Evolutionary conservation across 371 early-diverging fungal species (phyloP), one percentile per base, ranked within the genome.

Genomic region (Apophysomyces ossiformis): DNA sequence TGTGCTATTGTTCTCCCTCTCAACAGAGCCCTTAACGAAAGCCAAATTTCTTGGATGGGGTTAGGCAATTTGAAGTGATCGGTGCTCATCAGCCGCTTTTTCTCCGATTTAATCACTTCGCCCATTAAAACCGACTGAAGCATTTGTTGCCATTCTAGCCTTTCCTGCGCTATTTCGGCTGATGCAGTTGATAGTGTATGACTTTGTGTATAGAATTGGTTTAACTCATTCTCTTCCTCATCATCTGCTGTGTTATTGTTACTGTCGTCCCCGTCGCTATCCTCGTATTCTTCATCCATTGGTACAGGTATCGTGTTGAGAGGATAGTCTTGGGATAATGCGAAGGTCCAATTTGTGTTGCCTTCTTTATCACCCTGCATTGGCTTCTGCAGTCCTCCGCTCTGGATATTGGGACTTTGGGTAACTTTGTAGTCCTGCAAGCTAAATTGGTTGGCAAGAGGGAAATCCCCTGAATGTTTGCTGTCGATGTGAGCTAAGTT

Each of bases 131-230:
- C 95, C 5, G 93, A 91, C 37, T 91, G 85, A 7, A 95, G 82
- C 93, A 95, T 93, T 39, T 90, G 85, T 60, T 91, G 93, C 93
- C 93, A 93, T 71, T 92, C 92, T 18, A 87, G 74, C 41, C 92
- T 87, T 67, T 92, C 92, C 45, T 84, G 84, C 47, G 81, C 80
- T 37, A 84, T 81, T 61, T 85, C 87, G 16, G 77, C 74, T 18
- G 69, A 60, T 12, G 67, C 64, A 4, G 69, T 47, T 15, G 70
- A 67, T 4, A 71, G 38, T 1, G 76, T 58, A 59, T 74, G 68
- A n/a, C 73, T 72, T 45, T 70, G 75, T 12, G 71, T 66, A 66
- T 78, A 78, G 8, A 74, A 43, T 37, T 69, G 70, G 21, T 70
- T 72, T 8, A 72, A 58, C 5, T 69, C 66, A 6, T 63, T 32